Evolutionary conservation across 139 green algal genomes (phyloP).

Genomic region (Auxenochlorella protothecoides): DNA sequence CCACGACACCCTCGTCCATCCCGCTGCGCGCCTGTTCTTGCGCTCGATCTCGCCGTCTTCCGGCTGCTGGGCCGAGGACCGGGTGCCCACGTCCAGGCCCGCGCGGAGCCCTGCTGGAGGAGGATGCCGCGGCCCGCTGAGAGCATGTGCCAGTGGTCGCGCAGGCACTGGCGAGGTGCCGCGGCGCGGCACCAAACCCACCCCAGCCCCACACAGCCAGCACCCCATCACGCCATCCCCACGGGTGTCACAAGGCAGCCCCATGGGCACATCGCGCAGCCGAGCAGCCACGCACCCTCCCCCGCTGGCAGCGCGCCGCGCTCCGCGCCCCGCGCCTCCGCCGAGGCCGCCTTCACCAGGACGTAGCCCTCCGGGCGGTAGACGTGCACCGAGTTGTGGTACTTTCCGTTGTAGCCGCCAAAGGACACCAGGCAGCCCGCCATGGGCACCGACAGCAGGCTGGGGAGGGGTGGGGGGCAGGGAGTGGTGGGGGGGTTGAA

Average conservation of each 20-base stretch:
- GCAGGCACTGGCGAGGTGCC: too few species aligned
- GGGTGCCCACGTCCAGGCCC: too few species aligned
- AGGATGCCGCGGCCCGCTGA: too few species aligned
- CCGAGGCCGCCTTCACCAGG: neutral
- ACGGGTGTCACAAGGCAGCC: neutral
- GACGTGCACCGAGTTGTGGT: slow-evolving; percentile 40
- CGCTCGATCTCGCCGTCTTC: too few species aligned
- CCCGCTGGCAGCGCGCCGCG: neutral
- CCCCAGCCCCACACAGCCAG: neutral
- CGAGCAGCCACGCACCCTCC: neutral
- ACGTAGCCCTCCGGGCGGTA: slow-evolving; percentile 32
- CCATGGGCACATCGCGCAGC: neutral
- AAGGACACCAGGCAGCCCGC: slow-evolving; percentile 48
- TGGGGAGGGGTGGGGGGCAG: neutral
- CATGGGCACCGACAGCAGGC: slow-evolving; percentile 27
- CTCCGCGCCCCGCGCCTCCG: neutral
- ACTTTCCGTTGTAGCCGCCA: slow-evolving; percentile 65
- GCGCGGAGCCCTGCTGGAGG: too few species aligned
- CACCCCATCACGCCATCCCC: neutral
- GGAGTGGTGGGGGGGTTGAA: too few species aligned
- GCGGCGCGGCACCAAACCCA: too few species aligned
- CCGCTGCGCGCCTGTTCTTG: too few species aligned
- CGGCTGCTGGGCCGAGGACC: too few species aligned
- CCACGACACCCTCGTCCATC: too few species aligned
- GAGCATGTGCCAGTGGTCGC: too few species aligned